phyloP scores from a whole-genome alignment of 257 asterid genomes.

The Solanum ossicruentum region DNA sequence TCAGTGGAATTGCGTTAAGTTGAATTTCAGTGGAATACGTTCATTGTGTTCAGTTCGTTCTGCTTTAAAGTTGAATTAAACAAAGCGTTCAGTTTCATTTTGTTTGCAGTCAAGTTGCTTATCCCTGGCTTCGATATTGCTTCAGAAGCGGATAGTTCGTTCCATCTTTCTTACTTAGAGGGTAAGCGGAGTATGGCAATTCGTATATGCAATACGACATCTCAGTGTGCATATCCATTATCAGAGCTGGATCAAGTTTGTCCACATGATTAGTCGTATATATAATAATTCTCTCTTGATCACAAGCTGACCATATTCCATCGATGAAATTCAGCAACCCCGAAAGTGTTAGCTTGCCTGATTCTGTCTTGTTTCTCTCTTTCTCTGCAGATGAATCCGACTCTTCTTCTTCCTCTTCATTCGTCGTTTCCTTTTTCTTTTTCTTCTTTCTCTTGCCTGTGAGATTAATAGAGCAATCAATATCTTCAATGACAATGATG shows the following conservation, averaged over 20 bases:
- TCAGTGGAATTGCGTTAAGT: no score
- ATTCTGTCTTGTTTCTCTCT: not conserved
- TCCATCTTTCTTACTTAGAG: no score
- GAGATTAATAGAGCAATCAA: not conserved
- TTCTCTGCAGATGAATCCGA: not conserved
- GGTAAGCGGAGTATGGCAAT: no score
- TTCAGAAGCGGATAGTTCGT: no score
- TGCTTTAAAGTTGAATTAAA: no score
- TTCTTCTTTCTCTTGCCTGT: not conserved
- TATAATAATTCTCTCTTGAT: not conserved
- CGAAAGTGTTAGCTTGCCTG: not conserved
- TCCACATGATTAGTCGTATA: not conserved
- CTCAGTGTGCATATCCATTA: not conserved
- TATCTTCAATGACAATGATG: not conserved
- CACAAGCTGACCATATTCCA: slow-evolving; percentile 1
- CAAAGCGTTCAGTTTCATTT: no score
- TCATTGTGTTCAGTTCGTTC: no score
- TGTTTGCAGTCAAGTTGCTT: no score
- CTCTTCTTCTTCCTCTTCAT: not conserved
- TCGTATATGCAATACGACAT: not conserved
- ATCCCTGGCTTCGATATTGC: no score
- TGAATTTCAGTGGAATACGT: no score
- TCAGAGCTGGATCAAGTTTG: not conserved
- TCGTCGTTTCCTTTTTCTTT: not conserved
- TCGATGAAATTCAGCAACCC: not conserved